Conservation (phyloP, 352 stramenopile genomes). For the Aphanomyces astaci region DNA sequence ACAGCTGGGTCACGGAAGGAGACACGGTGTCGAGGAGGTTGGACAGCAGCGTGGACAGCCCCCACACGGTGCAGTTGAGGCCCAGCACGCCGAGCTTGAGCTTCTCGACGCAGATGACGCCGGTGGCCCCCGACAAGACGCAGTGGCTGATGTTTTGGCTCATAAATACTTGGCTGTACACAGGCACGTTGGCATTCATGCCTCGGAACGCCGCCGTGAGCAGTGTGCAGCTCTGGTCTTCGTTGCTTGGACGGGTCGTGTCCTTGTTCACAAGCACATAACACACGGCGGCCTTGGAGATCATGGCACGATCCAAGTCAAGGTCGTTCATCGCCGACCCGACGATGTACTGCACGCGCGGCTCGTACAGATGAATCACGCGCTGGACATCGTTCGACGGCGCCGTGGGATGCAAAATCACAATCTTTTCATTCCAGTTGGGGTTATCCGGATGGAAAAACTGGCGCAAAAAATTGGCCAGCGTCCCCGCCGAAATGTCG, state of each 20-base stretch:
- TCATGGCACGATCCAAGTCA: conserved; percentile 54
- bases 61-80: conserved; percentile 53
- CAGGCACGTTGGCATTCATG: conserved; percentile 57
- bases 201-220: conserved; percentile 67
- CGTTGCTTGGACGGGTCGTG: conserved; percentile 6
- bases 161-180: conserved; percentile 73
- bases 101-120: conserved; percentile 57
- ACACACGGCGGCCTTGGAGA: conserved; percentile 48
- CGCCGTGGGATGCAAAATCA: conserved; percentile 60
- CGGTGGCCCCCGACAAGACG: conserved; percentile 63
- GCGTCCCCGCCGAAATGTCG: conserved; percentile 55
- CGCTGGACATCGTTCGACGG: conserved; percentile 63
- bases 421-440: conserved; percentile 76
- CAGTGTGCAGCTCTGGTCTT: conserved; percentile 27
- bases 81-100: conserved; percentile 69
- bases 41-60: conserved; percentile 55
- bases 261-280: conserved; percentile 41
- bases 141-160: conserved; percentile 52
- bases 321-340: conserved; percentile 72
- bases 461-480: conserved; percentile 64
- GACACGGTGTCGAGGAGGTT: conserved; percentile 41
- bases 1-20: conserved; percentile 5
- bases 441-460: conserved; percentile 82
- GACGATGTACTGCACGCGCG: conserved; percentile 78
- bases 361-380: conserved; percentile 59